Conservation (phyloP, 225 moss, liverwort and hornwort species). For the Physcomitrium patens region DNA sequence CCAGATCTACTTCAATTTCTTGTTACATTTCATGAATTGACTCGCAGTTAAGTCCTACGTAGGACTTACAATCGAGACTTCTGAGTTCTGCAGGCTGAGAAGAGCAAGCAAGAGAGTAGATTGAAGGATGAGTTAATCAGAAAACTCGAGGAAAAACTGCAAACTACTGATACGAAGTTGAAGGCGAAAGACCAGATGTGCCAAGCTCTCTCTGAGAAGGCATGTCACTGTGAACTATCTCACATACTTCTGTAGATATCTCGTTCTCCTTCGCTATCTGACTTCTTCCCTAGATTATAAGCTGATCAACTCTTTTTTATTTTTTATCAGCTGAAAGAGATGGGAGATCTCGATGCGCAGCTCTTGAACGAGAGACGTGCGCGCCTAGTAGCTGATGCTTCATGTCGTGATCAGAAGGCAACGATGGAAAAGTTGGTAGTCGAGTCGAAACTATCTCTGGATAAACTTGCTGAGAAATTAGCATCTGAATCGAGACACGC, state of each 20-base stretch:
- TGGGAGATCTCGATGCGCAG: conserved; percentile 74
- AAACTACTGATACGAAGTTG: conserved; percentile 66
- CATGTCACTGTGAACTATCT: conserved; percentile 3
- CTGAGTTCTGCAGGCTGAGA: conserved; percentile 64
- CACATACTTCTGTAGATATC: too few species aligned
- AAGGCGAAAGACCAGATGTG: conserved; percentile 86
- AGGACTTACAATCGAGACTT: neutral
- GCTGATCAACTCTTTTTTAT: neutral
- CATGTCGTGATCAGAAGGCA: conserved; percentile 23
- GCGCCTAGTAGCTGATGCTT: conserved; percentile 49
- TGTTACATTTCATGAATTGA: too few species aligned
- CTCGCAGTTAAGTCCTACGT: neutral
- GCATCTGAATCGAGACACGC: conserved; percentile 16
- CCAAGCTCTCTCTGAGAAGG: conserved; percentile 78
- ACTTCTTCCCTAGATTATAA: neutral
- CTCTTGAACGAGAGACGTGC: conserved; percentile 79
- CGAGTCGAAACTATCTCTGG: conserved; percentile 37
- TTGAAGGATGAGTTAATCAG: conserved; percentile 79
- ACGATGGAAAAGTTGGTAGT: conserved; percentile 13
- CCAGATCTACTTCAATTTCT: too few species aligned
- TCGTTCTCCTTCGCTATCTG: too few species aligned
- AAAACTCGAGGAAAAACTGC: conserved; percentile 77
- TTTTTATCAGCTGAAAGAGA: conserved; percentile 66
- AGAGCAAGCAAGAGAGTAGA: conserved; percentile 75
- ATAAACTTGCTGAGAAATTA: conserved; percentile 25